Evolutionary conservation across 2,329 filamentous ascomycete species (phyloP), one percentile per base, ranked within the genome.

Genomic region (Phoma sp.): DNA sequence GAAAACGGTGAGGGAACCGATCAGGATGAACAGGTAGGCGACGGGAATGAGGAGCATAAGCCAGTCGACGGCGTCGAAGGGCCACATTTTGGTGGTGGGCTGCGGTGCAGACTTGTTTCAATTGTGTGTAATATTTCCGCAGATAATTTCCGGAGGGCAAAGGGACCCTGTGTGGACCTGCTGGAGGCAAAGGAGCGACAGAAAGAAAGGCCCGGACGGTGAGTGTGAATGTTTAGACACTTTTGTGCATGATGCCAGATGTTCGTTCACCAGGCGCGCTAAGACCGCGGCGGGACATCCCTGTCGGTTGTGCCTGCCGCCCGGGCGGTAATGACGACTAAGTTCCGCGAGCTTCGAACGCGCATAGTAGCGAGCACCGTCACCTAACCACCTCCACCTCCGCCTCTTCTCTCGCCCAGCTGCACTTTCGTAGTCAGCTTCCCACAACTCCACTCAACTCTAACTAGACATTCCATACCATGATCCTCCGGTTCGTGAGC

Each of bases 1-100:
- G 79, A 99, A 99, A 61, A 92, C 95, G 73, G 90, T 88, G 65
- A 99, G 85, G 29, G 92, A 93, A 69, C 92, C 92, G 69, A 91
- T 83, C 49, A 99, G 87, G 55, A 98, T 90, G 65, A 86, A 83
- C 55, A 99, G 83, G 78, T 99, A 99, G 78, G 91, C 88, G 72
- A 97, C 85, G 56, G 95, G 93, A 69, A 97, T 86, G 71, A 87
- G 81, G 57, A 98, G 88, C 78, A 90, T 89, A 78, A 90, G 80
- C 92, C 92, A 96, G 82, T 96, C 86, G 57, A 84, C 79, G 76
- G 83, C 82, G 53, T 66, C 75, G 66, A 71, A 69, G 56, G 71
- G 71, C 71, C 71, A 71, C 66, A 68, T 71, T 52, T 62, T 64
- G 61, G 42, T 12, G 42, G 50, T 33, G 45, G 40, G 34, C 50